Base-by-base conservation (phyloP, 2,329 filamentous ascomycete species). In the Cryphonectria japonica region DNA sequence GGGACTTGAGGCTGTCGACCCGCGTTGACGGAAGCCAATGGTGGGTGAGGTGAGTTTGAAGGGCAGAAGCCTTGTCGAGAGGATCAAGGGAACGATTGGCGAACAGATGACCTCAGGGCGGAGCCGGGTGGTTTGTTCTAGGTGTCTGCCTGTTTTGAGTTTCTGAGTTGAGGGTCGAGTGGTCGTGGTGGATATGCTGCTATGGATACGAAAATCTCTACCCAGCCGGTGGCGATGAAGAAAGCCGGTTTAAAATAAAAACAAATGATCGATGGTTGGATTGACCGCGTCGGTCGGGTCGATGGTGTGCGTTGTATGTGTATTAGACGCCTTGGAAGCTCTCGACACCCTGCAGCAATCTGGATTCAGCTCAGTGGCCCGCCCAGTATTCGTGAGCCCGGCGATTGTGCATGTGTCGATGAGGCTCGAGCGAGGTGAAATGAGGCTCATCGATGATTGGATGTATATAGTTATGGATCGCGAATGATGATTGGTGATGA, bases 1-100 rank as follows among this genome's bases (percentile, higher is more conserved):
- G 34, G 39, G 16, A 46, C 26, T 32, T 41, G 57, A 32, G 52
- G 54, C 37, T 50, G 66, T 46, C 54, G 57, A 68, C 67, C 67
- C 67, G 57, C n/a, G 57, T 41, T 29, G 57, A 63, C 41, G 67
- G 67, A 68, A 68, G 57, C 67, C 67, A 68, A 68, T 68, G 54
- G 46, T 50, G 43, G 43, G 41, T 26, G 32, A 50, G 41, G 57
- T 34, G 41, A 61, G 41, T 62, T 50, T n/a, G 19, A 62, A 26
- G 26, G 61, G 22, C 61, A 52, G 26, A 68, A 68, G 57, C 29
- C 16, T 37, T 62, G 57, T 52, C 11, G 43, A 62, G 50, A 59
- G 22, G 50, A 60, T 29, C 37, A 43, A 41, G 65, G 46, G 37
- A 29, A 13, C 50, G 11, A 67, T 67, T 67, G 65, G 65, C 65